Evolutionary conservation across 1,284 basidiomycete genomes (phyloP).

Genomic region (Pascua sp.): DNA sequence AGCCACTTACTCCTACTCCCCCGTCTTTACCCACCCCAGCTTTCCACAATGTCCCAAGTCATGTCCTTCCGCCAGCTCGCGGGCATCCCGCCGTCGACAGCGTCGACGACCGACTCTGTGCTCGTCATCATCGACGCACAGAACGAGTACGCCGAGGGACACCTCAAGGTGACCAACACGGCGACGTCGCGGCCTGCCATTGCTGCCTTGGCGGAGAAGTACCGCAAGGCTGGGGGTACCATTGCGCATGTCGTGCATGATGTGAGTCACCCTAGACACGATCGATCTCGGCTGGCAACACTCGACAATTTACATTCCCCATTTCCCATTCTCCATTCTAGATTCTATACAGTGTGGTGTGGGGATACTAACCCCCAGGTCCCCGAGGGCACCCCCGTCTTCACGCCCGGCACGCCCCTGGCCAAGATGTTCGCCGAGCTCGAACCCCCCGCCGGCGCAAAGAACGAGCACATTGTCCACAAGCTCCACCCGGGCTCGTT

Average conservation of each 20-base stretch:
- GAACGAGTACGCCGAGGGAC: conserved; percentile 30
- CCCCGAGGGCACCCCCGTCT: conserved; percentile 25
- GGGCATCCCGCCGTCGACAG: conserved; percentile 20
- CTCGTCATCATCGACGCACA: conserved; percentile 34
- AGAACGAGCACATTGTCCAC: conserved; percentile 18
- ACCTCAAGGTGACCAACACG: conserved; percentile 18
- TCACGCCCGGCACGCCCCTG: conserved; percentile 28
- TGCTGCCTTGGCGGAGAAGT: conserved; percentile 17
- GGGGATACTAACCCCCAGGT: conserved; percentile 6
- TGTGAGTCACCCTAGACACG: too few relatives aligned
- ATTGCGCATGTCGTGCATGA: conserved; percentile 28
- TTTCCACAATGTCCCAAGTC: conserved; percentile 3
- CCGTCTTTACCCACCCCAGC: background rate
- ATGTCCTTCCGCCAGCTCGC: conserved; percentile 18
- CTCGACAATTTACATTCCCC: too few relatives aligned
- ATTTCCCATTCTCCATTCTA: background rate
- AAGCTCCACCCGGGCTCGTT: conserved; percentile 29
- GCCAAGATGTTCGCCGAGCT: conserved; percentile 25
- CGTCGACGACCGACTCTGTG: conserved; percentile 20
- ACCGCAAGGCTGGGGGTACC: conserved; percentile 16
- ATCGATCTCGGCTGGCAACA: too few relatives aligned
- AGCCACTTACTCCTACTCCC: too few relatives aligned
- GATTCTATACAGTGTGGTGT: background rate
- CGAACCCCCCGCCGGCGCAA: conserved; percentile 3
- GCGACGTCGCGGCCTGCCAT: conserved; percentile 21